Percentiles rank a stretch among this genome's conserved stretches.
These are phyloP conservation scores for Tuber calosporum DNA, from an alignment of 495 filamentous ascomycete species.

Conservation along the genomic window DNA sequence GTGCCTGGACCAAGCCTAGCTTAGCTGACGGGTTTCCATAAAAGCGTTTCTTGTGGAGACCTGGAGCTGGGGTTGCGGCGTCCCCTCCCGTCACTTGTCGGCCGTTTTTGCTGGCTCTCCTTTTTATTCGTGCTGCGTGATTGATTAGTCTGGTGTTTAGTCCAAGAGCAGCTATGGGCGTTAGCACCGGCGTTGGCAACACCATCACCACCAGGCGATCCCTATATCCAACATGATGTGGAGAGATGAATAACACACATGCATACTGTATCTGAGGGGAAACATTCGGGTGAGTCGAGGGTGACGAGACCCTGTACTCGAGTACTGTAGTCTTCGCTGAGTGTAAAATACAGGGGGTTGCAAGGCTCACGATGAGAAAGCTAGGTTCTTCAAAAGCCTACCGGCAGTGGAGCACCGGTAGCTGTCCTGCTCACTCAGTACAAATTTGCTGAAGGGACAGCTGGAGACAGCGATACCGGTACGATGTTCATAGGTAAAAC, in stretches of 20 bases:
- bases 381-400: background rate
- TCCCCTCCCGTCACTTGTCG: conserved; percentile 11
- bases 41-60: conserved; percentile 6
- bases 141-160: conserved; percentile 6
- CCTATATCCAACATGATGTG: background rate
- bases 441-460: background rate
- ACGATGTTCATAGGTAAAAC: background rate
- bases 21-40: background rate
- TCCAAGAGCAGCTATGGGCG: background rate
- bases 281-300: background rate
- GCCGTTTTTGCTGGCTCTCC: conserved; percentile 11
- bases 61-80: conserved; percentile 15
- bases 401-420: no score
- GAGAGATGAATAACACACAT: background rate
- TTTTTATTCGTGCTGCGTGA: conserved; percentile 6
- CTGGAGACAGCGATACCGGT: background rate
- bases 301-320: background rate
- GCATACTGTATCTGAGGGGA: background rate
- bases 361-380: background rate
- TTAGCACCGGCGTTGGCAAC: background rate
- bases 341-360: background rate
- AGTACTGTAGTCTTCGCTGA: background rate
- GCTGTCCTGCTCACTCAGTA: conserved; percentile 1
- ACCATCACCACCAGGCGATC: background rate
- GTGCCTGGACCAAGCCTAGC: background rate